Conservation (phyloP, 1,284 basidiomycete genomes). For the Trichosporon coremiiforme region DNA sequence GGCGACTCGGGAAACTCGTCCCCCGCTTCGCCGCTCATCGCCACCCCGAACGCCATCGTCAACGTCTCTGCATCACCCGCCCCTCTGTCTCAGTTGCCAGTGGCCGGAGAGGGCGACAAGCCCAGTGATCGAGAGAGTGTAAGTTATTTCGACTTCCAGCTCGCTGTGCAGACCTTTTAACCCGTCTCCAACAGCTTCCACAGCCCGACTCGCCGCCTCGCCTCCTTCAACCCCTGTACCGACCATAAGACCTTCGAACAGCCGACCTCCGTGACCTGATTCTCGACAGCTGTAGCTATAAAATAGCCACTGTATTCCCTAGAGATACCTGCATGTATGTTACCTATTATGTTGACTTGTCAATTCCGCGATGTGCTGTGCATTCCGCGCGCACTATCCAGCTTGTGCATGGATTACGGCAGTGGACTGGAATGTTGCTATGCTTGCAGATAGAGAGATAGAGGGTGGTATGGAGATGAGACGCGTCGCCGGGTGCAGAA, state of each 20-base stretch:
- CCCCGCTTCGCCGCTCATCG: not conserved
- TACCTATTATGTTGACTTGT: not conserved
- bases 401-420: not conserved
- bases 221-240: not conserved
- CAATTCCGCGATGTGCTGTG: not conserved
- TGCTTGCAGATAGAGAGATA: not conserved
- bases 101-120: not conserved
- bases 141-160: not conserved
- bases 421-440: not conserved
- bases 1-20: not conserved
- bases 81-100: not conserved
- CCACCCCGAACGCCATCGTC: not conserved
- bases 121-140: not conserved
- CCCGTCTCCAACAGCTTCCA: not conserved
- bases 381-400: not conserved
- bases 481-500: not conserved
- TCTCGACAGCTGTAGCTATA: slow-evolving; percentile 5
- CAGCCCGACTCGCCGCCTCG: not conserved
- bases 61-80: slow-evolving; percentile 2
- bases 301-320: not conserved
- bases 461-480: not conserved
- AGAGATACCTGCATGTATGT: slow-evolving; percentile 4
- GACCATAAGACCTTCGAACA: not conserved
- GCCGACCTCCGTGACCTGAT: not conserved
- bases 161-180: not conserved